Conservation (phyloP, 2,329 filamentous ascomycete genomes). For the Exophiala xenobiotica region DNA sequence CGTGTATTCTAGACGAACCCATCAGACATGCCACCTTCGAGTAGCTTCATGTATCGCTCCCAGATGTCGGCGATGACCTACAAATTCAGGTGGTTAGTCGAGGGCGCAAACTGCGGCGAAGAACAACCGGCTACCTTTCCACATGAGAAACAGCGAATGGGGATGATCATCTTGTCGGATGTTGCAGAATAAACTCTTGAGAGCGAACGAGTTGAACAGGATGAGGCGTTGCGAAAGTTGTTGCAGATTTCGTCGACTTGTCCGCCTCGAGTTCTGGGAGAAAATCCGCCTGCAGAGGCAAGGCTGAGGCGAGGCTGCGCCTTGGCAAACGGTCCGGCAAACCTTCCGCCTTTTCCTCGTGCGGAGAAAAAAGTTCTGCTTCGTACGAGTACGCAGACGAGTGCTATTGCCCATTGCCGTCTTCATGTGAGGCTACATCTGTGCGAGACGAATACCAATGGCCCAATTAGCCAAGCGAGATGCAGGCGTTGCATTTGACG, state of each 20-base stretch:
- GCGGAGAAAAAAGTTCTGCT: constrained; percentile 23
- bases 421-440: too few relatives aligned
- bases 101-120: background rate
- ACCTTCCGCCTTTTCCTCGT: constrained; percentile 11
- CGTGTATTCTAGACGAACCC: constrained; percentile 59
- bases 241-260: too few relatives aligned
- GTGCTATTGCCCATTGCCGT: too few relatives aligned
- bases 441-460: too few relatives aligned
- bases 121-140: constrained; percentile 70
- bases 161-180: constrained; percentile 85
- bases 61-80: constrained; percentile 96
- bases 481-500: constrained; percentile 24
- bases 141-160: constrained; percentile 97
- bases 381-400: too few relatives aligned
- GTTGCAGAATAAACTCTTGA: background rate
- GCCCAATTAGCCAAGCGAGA: constrained; percentile 21
- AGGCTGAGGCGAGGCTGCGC: constrained; percentile 3
- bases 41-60: constrained; percentile 89
- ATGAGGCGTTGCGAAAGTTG: background rate
- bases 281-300: constrained; percentile 3
- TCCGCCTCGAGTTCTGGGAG: too few relatives aligned
- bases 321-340: constrained; percentile 7
- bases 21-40: constrained; percentile 73
- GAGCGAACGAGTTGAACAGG: background rate
- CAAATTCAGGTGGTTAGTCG: constrained; percentile 35